A percentile compares a stretch with the other conserved stretches of the same genome.
Conservation (phyloP, 257 asterid species). For the Petunia axillaris region DNA sequence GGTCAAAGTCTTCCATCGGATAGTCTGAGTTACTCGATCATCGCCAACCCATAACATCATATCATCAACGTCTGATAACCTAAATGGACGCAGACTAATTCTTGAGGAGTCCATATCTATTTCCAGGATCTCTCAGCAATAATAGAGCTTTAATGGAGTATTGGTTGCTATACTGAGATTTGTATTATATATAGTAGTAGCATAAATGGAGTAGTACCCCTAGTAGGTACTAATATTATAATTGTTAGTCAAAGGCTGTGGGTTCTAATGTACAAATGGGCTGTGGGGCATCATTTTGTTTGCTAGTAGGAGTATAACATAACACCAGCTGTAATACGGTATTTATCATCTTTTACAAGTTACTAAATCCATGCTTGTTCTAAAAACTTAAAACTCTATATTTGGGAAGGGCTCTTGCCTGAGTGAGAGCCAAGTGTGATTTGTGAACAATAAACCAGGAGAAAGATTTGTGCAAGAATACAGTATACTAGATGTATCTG, state of each 20-base stretch:
- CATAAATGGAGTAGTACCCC: neutral
- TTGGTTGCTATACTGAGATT: neutral
- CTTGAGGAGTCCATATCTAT: conserved; percentile 40
- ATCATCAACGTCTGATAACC: conserved; percentile 44
- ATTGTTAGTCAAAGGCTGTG: neutral
- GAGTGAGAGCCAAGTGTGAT: no score
- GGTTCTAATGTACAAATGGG: neutral
- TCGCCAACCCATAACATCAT: conserved; percentile 58
- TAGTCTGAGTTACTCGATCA: conserved; percentile 44
- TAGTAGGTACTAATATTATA: neutral
- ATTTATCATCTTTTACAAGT: no score
- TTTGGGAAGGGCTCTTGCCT: no score
- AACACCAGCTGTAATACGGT: no score
- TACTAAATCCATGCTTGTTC: no score
- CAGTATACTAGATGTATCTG: no score
- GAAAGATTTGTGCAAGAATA: no score
- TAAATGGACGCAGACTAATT: conserved; percentile 47
- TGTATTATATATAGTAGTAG: no score
- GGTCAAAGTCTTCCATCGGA: conserved; percentile 45
- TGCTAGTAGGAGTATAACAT: no score
- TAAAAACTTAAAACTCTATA: no score
- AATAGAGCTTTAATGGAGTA: neutral
- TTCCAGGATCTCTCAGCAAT: neutral
- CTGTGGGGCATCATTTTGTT: neutral
- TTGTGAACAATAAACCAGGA: no score